These are phyloP conservation scores for Xerocomus brunneocitrinus DNA, from an alignment of 768 basidiomycete genomes.

Conservation along the genomic window DNA sequence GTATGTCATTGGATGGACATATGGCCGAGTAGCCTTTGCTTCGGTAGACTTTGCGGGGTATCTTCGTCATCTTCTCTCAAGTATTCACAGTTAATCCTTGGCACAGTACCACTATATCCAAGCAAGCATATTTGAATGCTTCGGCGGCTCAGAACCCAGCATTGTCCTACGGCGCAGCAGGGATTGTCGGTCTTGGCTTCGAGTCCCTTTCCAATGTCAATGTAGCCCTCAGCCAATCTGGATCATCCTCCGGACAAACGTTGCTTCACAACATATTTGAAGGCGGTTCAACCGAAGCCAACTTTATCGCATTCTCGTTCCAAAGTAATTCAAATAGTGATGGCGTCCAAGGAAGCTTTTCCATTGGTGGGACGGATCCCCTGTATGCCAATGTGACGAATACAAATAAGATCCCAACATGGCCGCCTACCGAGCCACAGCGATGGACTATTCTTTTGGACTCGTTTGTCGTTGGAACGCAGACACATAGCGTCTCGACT, in stretches of 20 bases:
- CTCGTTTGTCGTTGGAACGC: conserved; percentile 57
- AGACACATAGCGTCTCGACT: conserved; percentile 49
- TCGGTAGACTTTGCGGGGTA: conserved; percentile 69
- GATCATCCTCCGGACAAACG: conserved; percentile 57
- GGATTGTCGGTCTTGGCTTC: conserved; percentile 76
- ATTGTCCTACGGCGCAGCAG: conserved; percentile 62
- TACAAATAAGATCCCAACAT: conserved; percentile 62
- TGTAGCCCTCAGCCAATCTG: conserved; percentile 50
- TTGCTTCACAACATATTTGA: conserved; percentile 74
- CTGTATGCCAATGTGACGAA: conserved; percentile 56
- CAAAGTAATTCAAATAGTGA: conserved; percentile 53
- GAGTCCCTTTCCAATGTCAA: conserved; percentile 73
- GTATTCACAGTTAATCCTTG: conserved; percentile 6
- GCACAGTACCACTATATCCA: conserved; percentile 54
- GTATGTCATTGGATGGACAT: conserved; percentile 83
- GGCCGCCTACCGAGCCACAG: conserved; percentile 56
- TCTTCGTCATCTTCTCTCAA: conserved; percentile 15
- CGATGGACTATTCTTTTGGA: conserved; percentile 80
- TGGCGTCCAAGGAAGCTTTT: conserved; percentile 62
- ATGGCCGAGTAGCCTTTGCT: conserved; percentile 59
- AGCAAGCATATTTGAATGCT: conserved; percentile 70
- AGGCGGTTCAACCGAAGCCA: conserved; percentile 64
- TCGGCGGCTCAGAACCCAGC: conserved; percentile 66
- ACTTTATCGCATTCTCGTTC: conserved; percentile 76
- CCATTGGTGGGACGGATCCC: conserved; percentile 70